These are phyloP conservation scores for Lactarius indigo DNA, from an alignment of 768 basidiomycete species.

Conservation along the genomic window DNA sequence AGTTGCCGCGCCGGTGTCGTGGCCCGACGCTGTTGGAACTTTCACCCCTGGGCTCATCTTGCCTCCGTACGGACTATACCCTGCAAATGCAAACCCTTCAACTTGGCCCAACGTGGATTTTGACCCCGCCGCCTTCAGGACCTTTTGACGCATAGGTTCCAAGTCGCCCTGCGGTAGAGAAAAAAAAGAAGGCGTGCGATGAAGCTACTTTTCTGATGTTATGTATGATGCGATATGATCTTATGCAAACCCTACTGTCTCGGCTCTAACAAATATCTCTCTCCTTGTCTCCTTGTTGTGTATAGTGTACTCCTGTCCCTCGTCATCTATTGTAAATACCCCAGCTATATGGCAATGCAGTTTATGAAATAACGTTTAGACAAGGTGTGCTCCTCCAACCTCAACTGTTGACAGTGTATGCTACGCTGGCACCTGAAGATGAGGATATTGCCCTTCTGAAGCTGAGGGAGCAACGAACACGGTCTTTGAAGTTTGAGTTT, in stretches of 20 bases:
- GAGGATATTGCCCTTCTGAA: neutral
- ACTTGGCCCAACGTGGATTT: neutral
- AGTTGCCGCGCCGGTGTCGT: neutral
- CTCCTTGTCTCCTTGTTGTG: neutral
- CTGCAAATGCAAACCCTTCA: neutral
- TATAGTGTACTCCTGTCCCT: neutral
- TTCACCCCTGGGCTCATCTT: neutral
- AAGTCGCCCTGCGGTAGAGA: neutral
- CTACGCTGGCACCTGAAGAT: neutral
- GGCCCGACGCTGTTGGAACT: neutral
- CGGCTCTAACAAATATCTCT: neutral
- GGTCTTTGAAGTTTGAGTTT: too few relatives aligned
- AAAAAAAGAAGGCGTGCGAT: too few relatives aligned
- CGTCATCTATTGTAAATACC: neutral
- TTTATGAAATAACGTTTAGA: neutral
- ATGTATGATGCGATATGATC: neutral
- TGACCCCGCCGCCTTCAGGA: neutral
- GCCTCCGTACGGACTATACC: neutral
- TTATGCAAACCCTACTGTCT: neutral
- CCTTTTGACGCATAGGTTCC: neutral
- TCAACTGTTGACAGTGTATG: neutral
- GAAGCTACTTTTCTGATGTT: neutral
- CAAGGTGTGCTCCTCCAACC: neutral
- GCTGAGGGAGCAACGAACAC: too few relatives aligned
- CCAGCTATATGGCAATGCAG: neutral